Conservation (phyloP, 768 basidiomycete species). For the Pleurotus platypus region DNA sequence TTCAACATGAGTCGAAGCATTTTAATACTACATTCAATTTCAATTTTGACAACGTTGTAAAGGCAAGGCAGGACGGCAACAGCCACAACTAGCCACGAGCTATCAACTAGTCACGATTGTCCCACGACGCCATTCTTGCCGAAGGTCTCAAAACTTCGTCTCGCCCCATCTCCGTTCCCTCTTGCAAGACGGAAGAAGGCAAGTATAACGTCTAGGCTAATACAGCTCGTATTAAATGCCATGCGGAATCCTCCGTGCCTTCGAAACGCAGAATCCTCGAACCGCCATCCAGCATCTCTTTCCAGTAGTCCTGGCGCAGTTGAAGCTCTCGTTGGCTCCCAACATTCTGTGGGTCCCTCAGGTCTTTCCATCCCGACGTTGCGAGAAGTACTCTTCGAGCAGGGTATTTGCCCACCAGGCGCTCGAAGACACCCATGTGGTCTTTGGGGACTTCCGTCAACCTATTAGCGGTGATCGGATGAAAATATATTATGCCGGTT, state of each 20-base stretch:
- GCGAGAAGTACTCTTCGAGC: conserved; percentile 39
- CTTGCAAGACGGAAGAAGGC: too few relatives aligned
- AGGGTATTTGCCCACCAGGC: conserved; percentile 26
- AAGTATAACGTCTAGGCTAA: not conserved
- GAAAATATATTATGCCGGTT: conserved; percentile 34
- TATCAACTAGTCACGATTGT: too few relatives aligned
- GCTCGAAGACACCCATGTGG: conserved; percentile 6
- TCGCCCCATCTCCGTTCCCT: too few relatives aligned
- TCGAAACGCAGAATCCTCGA: conserved; percentile 31
- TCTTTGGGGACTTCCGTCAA: conserved; percentile 8
- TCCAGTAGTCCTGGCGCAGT: conserved; percentile 34
- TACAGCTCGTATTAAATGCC: conserved; percentile 5
- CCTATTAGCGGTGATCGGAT: conserved; percentile 32
- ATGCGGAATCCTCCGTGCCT: conserved; percentile 26
- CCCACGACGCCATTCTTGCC: too few relatives aligned
- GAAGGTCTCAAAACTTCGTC: too few relatives aligned
- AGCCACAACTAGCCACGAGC: too few relatives aligned
- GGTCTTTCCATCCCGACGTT: conserved; percentile 42
- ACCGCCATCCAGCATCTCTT: conserved; percentile 33
- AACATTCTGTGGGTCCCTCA: conserved; percentile 10
- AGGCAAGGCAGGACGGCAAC: too few relatives aligned
- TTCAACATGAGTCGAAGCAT: too few relatives aligned
- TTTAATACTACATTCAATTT: too few relatives aligned
- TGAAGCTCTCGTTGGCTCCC: conserved; percentile 27
- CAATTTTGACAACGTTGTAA: too few relatives aligned